Base-by-base conservation (phyloP, 495 filamentous ascomycete species). In the Xylaria cubensis region DNA sequence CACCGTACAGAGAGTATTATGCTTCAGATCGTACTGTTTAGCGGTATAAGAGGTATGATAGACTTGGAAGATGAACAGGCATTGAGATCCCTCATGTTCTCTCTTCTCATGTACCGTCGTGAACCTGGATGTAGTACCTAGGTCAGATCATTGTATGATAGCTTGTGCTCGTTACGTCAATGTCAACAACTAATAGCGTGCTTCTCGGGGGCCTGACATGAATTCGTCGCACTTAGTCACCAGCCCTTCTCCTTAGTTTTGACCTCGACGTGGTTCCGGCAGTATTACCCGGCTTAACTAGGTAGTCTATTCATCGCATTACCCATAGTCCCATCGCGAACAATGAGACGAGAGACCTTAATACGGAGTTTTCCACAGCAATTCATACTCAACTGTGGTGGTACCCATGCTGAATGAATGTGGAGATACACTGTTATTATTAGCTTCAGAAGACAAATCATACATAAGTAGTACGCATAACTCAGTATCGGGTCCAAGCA, bases 41-140 rank as follows among this genome's bases (percentile, higher is more conserved):
- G 55, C 64, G 29, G 29, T 12, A 34, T 24, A 29, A 34, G 29
- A 32, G 21, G 34, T 9, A 1, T 24, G 42, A 17, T 29, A 51
- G 10, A 51, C 41, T 5, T 44, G 44, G 12, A 34, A 61, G n/a
- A 39, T 26, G 42, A 21, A 64, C 68, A 70, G 46, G 68, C 68
- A 70, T 70, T 41, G 42, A 29, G 68, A 70, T 70, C 68, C 68
- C 12, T 51, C 66, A 36, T 46, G 39, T 34, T 39, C 44, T 56
- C 51, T 67, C 4, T 36, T 13, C 41, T 41, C 42, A 42, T 56
- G 56, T 55, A 50, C 10, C 21, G 55, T 46, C n/a, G 24, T 50
- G 55, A 21, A 36, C 34, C 26, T 55, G 50, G 21, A 44, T 8
- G 7, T 50, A 50, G n/a, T 42, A n/a, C n/a, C n/a, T n/a, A 24